Conservation (phyloP, 2,329 filamentous ascomycete genomes). For the Ceratocystis huliohia region DNA sequence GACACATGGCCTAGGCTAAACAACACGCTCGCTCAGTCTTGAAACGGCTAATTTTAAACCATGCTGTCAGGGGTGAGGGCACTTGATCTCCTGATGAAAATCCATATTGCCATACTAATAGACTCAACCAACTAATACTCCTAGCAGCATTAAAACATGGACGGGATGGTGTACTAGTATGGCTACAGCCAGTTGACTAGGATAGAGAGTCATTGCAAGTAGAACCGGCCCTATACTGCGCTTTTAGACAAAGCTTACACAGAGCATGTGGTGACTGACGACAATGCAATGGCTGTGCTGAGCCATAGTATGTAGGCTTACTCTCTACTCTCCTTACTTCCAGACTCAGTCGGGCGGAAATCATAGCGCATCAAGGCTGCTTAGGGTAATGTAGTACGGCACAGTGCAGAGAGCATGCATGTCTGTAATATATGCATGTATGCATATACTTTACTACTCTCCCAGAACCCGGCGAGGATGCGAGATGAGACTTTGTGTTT, state of each 20-base stretch:
- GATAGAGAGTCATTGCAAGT: no score
- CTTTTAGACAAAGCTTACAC: no score
- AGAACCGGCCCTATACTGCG: no score
- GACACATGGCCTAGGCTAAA: neutral
- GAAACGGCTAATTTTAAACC: neutral
- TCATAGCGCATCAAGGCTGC: constrained; percentile 1
- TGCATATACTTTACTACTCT: neutral
- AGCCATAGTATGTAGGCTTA: neutral
- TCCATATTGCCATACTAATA: neutral
- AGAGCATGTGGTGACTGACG: no score
- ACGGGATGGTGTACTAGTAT: neutral
- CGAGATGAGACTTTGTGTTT: neutral
- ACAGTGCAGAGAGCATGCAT: neutral
- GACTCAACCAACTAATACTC: neutral
- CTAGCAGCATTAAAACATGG: no score
- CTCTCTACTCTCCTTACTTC: neutral
- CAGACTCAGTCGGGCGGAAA: neutral
- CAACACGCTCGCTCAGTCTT: neutral
- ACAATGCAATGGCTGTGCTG: no score
- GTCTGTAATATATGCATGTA: neutral
- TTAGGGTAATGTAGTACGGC: constrained; percentile 4
- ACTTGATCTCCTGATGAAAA: neutral
- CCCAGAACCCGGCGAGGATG: neutral
- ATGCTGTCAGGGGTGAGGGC: neutral
- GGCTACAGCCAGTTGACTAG: neutral